Conservation (phyloP, 495 filamentous ascomycete species). For the Neurospora sublineolata region DNA sequence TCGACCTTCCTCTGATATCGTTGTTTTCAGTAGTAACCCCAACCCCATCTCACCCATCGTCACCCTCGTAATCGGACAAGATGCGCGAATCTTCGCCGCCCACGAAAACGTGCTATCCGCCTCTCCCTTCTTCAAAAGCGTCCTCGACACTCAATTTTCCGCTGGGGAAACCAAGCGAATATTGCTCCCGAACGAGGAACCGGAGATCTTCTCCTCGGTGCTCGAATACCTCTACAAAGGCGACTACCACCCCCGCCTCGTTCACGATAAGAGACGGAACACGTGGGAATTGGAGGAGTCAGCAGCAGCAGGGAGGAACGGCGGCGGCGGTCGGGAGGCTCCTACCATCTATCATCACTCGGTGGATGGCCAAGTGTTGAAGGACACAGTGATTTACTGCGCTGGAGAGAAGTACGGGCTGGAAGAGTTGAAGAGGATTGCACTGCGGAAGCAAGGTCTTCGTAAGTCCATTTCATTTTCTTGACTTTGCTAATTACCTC, state of each 20-base stretch:
- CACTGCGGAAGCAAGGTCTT: constrained; percentile 76
- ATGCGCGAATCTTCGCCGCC: constrained; percentile 76
- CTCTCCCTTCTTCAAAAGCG: constrained; percentile 63
- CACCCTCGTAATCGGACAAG: constrained; percentile 65
- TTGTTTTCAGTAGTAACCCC: constrained; percentile 19
- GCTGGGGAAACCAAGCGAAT: constrained; percentile 56
- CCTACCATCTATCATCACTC: constrained; percentile 59
- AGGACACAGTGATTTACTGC: constrained; percentile 88
- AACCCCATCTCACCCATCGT: constrained; percentile 60
- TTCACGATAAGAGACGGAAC: constrained; percentile 56
- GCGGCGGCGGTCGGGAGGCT: constrained; percentile 29
- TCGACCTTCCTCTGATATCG: constrained; percentile 6
- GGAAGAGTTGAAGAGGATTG: constrained; percentile 68
- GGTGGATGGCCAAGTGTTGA: constrained; percentile 57
- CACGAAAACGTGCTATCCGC: constrained; percentile 73
- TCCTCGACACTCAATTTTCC: constrained; percentile 51
- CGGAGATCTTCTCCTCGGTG: constrained; percentile 81
- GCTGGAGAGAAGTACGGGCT: constrained; percentile 72
- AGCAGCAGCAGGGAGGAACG: neutral
- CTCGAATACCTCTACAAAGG: constrained; percentile 89
- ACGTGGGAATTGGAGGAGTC: constrained; percentile 58
- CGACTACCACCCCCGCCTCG: constrained; percentile 73
- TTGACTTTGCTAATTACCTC: neutral
- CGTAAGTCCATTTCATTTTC: constrained; percentile 23
- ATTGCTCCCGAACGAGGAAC: constrained; percentile 71